A percentile compares a stretch with the other conserved stretches of the same genome.
Evolutionary conservation across 2,329 filamentous ascomycete species (phyloP).

Genomic region (Arthrobotrys entomopaga): DNA sequence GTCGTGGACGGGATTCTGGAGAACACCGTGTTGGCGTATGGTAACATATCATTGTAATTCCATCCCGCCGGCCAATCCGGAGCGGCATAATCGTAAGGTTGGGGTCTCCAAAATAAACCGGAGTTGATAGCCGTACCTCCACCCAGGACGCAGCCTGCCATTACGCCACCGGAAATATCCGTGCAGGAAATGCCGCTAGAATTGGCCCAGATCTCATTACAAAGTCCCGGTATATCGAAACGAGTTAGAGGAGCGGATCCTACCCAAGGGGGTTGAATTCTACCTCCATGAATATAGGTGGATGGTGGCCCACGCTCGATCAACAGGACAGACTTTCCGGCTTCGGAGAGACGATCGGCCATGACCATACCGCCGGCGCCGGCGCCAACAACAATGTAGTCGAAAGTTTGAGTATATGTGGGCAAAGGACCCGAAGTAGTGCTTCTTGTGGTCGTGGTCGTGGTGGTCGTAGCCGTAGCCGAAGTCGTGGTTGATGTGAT

Average conservation of each 20-base stretch:
- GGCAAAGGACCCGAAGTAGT: conserved; percentile 61
- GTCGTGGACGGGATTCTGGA: conserved; percentile 76
- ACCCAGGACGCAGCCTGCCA: conserved; percentile 77
- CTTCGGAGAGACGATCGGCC: conserved; percentile 66
- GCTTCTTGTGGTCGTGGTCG: conserved; percentile 61
- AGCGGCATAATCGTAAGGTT: conserved; percentile 73
- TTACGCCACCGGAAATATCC: conserved; percentile 71
- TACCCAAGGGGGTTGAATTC: conserved; percentile 71
- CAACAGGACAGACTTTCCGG: conserved; percentile 66
- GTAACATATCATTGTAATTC: conserved; percentile 72
- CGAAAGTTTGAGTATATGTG: conserved; percentile 63
- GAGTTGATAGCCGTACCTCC: conserved; percentile 75
- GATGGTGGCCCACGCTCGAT: conserved; percentile 66
- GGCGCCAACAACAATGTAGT: conserved; percentile 73
- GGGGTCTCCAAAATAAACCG: conserved; percentile 69
- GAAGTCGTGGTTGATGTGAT: conserved; percentile 59
- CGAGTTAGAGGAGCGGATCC: conserved; percentile 72
- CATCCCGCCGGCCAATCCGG: conserved; percentile 77
- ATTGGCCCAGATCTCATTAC: conserved; percentile 75
- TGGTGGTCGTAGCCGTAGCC: conserved; percentile 58
- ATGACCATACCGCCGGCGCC: conserved; percentile 71
- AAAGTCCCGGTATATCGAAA: conserved; percentile 77
- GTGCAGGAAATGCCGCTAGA: conserved; percentile 73
- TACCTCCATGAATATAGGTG: conserved; percentile 73
- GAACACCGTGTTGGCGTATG: conserved; percentile 72